Evolutionary conservation across 2,329 filamentous ascomycete species (phyloP).

Genomic region (Fusarium sp.): DNA sequence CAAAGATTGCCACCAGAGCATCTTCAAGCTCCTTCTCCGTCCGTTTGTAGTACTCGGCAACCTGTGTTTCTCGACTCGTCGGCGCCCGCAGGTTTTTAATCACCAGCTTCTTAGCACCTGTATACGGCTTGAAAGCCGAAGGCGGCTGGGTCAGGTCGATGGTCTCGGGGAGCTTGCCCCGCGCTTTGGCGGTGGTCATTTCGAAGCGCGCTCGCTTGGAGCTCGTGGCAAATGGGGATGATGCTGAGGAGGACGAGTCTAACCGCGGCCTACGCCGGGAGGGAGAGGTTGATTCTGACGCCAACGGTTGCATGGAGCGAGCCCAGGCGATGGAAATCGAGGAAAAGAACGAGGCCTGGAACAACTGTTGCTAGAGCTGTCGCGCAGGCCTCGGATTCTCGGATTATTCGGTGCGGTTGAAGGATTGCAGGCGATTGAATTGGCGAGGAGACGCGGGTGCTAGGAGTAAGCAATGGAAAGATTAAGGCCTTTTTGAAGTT

Average conservation of each 20-base stretch:
- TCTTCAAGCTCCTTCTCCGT: constrained; percentile 80
- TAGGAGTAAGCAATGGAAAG: neutral
- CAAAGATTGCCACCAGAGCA: constrained; percentile 81
- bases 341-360: constrained; percentile 42
- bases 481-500: too few species aligned
- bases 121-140: constrained; percentile 75
- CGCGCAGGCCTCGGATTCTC: constrained; percentile 47
- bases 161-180: constrained; percentile 58
- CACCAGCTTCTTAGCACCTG: constrained; percentile 86
- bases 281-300: constrained; percentile 50
- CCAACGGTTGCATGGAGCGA: constrained; percentile 54
- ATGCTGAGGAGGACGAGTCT: constrained; percentile 53
- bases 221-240: constrained; percentile 42
- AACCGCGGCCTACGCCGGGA: constrained; percentile 58
- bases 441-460: neutral
- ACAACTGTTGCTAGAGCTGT: constrained; percentile 48
- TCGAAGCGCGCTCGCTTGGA: constrained; percentile 54
- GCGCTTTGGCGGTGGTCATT: constrained; percentile 56
- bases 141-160: constrained; percentile 54
- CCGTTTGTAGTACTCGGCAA: constrained; percentile 82
- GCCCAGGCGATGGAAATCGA: constrained; percentile 5
- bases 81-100: constrained; percentile 88
- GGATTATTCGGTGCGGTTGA: constrained; percentile 20
- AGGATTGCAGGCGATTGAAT: constrained; percentile 1
- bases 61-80: constrained; percentile 68